These are phyloP conservation scores for Symbiodinium natans DNA, from an alignment of 73 alveolate genomes.

Conservation along the genomic window DNA sequence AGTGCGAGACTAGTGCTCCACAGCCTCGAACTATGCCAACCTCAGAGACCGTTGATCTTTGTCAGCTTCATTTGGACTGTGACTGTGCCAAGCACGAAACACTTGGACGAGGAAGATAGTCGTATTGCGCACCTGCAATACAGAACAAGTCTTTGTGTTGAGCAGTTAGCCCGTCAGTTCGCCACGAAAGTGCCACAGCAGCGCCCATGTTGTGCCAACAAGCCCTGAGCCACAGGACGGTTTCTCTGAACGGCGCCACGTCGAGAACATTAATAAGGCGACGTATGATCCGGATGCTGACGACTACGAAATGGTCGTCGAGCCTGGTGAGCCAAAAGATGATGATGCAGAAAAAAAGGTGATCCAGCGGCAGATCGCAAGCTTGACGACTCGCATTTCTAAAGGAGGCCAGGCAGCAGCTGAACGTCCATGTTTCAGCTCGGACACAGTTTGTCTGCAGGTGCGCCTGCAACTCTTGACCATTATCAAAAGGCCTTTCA, in stretches of 20 bases:
- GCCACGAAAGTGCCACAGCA: too few relatives aligned
- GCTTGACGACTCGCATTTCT: not conserved
- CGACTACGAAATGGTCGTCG: conserved; percentile 29
- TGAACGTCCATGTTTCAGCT: not conserved
- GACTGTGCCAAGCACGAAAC: too few relatives aligned
- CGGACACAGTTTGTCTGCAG: not conserved
- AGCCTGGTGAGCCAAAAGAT: not conserved
- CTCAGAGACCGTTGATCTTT: too few relatives aligned
- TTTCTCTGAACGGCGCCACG: not conserved
- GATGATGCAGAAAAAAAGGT: not conserved
- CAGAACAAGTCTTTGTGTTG: too few relatives aligned
- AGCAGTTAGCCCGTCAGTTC: too few relatives aligned
- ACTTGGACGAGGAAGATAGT: too few relatives aligned
- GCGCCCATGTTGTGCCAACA: too few relatives aligned
- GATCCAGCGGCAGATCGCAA: conserved; percentile 46
- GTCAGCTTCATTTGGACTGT: too few relatives aligned
- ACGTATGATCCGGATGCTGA: conserved; percentile 52
- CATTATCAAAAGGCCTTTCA: conserved; percentile 50
- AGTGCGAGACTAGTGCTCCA: not conserved
- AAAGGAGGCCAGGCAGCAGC: conserved; percentile 10
- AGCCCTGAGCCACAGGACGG: not conserved
- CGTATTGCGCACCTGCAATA: too few relatives aligned
- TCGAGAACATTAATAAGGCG: not conserved
- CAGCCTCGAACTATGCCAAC: too few relatives aligned
- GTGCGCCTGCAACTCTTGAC: conserved; percentile 27